Evolutionary conservation across 2,329 filamentous ascomycete species (phyloP), one percentile per base, ranked within the genome.

Genomic region (Nannizzia gypsea): DNA sequence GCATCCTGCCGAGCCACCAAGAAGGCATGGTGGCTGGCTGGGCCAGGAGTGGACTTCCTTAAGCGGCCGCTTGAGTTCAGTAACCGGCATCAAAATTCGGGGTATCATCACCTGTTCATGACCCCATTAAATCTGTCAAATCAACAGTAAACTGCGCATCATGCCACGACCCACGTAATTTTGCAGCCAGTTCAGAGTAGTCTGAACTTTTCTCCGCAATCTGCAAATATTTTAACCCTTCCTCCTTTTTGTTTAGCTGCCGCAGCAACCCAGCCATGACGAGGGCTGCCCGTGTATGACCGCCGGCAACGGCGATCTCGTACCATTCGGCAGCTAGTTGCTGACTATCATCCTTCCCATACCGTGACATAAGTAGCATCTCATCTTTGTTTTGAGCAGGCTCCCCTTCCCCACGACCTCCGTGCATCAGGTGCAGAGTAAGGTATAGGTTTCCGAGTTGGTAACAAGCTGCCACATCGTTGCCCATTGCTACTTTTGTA

Each of bases 161-260:
- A 59, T 73, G 77, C 86, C 86, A 89, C 65, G 88, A 88, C 2
- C 76, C 72, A 60, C 87, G 79, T 0, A 90, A 72, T 1, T 72
- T 72, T 17, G 81, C 70, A 1, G 81, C 82, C 22, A 81, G 74
- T 59, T 88, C 85, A 0, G 57, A 42, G 34, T 56, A 62, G 3
- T 59, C 50, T 20, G 62, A 57, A 24, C 66, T 55, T 6, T 63
- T 13, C 22, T 61, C 60, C 17, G 62, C 54, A 13, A 60, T 24
- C 1, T 65, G 60, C 22, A 70, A 62, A 22, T 66, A 59, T 3
- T 61, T 31, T 24, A 61, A 38, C 3, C 67, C 66, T 11, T 62
- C 44, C 0, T 61, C 58, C 4, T 50, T 24, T 3, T 63, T 9
- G 1, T 68, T 68, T 36, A 67, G 62, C 59, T 72, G 65, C 22